Conservation (phyloP, 1,284 basidiomycete species). For the Golubevia pallescens region DNA sequence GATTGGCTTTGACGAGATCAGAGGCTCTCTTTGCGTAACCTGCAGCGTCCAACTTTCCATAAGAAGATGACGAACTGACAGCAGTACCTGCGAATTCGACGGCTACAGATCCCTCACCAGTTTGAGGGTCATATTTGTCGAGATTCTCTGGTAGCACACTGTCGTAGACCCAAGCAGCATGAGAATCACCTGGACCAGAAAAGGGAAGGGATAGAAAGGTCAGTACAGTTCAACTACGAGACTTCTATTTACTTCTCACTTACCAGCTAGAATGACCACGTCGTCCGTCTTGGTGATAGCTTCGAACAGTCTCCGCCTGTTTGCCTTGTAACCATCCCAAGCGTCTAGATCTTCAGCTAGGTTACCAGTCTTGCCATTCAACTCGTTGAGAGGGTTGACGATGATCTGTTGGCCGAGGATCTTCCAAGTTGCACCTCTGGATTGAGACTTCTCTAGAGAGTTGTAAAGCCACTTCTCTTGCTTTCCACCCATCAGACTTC, state of each 20-base stretch:
- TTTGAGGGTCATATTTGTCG: slow-evolving; percentile 27
- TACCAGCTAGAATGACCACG: slow-evolving; percentile 29
- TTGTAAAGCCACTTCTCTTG: slow-evolving; percentile 73
- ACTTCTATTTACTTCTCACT: background rate
- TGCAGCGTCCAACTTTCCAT: slow-evolving; percentile 57
- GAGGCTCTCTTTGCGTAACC: slow-evolving; percentile 62
- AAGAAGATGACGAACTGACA: slow-evolving; percentile 32
- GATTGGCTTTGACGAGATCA: slow-evolving; percentile 67
- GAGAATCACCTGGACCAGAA: slow-evolving; percentile 17
- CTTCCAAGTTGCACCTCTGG: slow-evolving; percentile 32
- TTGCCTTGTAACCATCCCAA: slow-evolving; percentile 37
- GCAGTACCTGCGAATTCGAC: slow-evolving; percentile 43
- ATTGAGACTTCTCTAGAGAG: slow-evolving; percentile 21
- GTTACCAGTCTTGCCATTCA: slow-evolving; percentile 13
- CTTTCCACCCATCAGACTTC: slow-evolving; percentile 68
- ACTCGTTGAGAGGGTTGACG: slow-evolving; percentile 16
- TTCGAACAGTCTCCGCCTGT: slow-evolving; percentile 36
- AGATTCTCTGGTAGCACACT: slow-evolving; percentile 11
- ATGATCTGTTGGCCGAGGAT: slow-evolving; percentile 37
- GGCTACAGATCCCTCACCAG: slow-evolving; percentile 27
- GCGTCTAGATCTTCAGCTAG: slow-evolving; percentile 25
- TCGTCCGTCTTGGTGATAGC: slow-evolving; percentile 36
- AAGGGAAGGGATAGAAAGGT: background rate
- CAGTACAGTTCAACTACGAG: background rate
- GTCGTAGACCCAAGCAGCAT: slow-evolving; percentile 19